Evolutionary conservation across 1,139 yeast genomes (phyloP).

Genomic region (Suhomyces terraborum): DNA sequence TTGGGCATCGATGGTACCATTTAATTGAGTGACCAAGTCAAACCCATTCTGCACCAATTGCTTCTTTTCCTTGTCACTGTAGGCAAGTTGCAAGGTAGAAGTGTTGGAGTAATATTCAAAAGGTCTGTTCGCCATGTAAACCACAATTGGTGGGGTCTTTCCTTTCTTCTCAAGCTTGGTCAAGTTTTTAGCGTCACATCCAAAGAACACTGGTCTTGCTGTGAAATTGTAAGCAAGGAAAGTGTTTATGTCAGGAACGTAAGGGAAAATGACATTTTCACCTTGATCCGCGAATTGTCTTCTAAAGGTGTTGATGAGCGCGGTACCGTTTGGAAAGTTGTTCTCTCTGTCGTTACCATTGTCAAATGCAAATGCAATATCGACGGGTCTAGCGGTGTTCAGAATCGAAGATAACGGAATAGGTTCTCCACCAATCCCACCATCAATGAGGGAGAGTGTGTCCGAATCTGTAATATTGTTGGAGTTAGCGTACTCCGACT

Average conservation of each 20-base stretch:
- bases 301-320: conserved; percentile 53
- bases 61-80: conserved; percentile 57
- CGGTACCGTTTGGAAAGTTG: conserved; percentile 46
- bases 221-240: conserved; percentile 57
- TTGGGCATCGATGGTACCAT: conserved; percentile 69
- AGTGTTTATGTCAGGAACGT: conserved; percentile 75
- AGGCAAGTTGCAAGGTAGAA: conserved; percentile 69
- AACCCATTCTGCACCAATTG: conserved; percentile 77
- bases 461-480: conserved; percentile 31
- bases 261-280: conserved; percentile 71
- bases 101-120: conserved; percentile 68
- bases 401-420: conserved; percentile 40
- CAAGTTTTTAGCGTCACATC: conserved; percentile 73
- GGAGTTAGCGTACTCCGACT: conserved; percentile 41
- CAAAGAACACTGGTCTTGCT: conserved; percentile 77
- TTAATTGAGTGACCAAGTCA: conserved; percentile 71
- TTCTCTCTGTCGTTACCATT: conserved; percentile 41
- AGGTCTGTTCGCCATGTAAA: conserved; percentile 79
- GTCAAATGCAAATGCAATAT: conserved; percentile 42
- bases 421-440: conserved; percentile 44
- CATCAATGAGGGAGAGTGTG: conserved; percentile 43
- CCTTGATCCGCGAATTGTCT: conserved; percentile 70
- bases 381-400: conserved; percentile 39
- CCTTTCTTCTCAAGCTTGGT: conserved; percentile 41
- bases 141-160: conserved; percentile 65